phyloP scores from a whole-genome alignment of 805 yeast species.

The Hanseniaspora mollemarum region DNA sequence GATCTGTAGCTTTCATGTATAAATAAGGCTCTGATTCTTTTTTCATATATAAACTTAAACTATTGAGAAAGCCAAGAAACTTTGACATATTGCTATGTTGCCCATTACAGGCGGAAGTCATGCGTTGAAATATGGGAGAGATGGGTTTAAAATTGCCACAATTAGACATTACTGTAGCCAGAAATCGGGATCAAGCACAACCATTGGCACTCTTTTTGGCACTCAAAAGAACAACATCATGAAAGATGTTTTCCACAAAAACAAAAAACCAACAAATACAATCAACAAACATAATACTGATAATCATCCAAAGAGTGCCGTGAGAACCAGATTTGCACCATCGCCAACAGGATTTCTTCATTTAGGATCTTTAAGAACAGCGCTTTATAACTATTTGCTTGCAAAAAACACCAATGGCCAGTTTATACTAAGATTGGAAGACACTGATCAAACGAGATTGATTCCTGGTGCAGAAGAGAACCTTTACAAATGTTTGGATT shows the following conservation, averaged over 20 bases:
- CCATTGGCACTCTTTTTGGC: too few species aligned
- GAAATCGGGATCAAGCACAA: too few species aligned
- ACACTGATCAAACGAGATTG: conserved; percentile 75
- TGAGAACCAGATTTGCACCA: conserved; percentile 89
- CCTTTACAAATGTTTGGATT: conserved; percentile 58
- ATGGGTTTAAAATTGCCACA: too few species aligned
- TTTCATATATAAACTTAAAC: too few species aligned
- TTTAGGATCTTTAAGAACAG: conserved; percentile 86
- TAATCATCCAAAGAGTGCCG: conserved; percentile 43
- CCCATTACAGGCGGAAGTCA: too few species aligned
- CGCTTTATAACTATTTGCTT: conserved; percentile 72
- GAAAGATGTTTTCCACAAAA: neutral
- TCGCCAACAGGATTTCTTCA: conserved; percentile 96
- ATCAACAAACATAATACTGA: conserved; percentile 21
- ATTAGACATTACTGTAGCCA: too few species aligned
- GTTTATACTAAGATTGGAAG: conserved; percentile 76
- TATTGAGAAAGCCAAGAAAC: too few species aligned
- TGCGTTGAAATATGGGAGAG: too few species aligned
- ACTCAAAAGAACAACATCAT: neutral
- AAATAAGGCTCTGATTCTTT: too few species aligned
- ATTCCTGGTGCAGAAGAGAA: conserved; percentile 74
- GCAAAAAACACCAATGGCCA: conserved; percentile 73
- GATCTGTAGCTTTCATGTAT: too few species aligned
- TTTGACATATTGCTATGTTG: too few species aligned
- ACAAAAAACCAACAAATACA: conserved; percentile 13